Evolutionary conservation across 177 flowering plant species (phyloP).

Genomic region (Tripterygium wilfordii): DNA sequence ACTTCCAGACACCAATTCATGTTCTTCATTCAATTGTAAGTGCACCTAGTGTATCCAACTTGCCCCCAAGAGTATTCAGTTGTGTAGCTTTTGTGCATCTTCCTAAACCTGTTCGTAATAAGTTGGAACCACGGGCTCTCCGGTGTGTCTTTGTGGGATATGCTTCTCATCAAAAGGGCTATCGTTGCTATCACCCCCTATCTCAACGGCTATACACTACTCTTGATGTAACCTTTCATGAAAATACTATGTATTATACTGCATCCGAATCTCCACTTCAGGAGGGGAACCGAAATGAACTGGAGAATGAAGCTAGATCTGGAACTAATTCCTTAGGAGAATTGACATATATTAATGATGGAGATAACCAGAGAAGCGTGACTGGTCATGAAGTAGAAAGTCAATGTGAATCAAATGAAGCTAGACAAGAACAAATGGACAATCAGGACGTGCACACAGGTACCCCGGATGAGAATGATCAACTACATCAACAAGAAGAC

Average conservation of each 20-base stretch:
- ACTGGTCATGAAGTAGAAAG: background rate
- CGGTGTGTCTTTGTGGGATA: constrained; percentile 14
- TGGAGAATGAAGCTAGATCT: background rate
- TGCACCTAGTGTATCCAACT: background rate
- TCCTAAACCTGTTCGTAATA: constrained; percentile 6
- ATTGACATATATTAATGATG: too few relatives aligned
- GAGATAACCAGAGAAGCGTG: background rate
- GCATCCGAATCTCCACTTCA: constrained; percentile 7
- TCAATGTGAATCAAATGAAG: background rate
- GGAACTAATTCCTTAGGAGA: background rate
- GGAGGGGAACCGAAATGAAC: constrained; percentile 2
- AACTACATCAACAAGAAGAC: too few relatives aligned
- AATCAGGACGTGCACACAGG: too few relatives aligned
- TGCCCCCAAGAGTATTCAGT: constrained; percentile 11
- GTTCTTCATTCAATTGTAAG: background rate
- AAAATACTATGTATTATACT: constrained; percentile 7
- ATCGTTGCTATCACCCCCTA: constrained; percentile 8
- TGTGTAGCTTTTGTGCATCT: constrained; percentile 17
- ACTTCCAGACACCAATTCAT: constrained; percentile 9
- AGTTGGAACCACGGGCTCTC: constrained; percentile 13
- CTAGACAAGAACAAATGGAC: too few relatives aligned
- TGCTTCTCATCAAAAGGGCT: constrained; percentile 10
- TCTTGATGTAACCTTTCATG: constrained; percentile 10
- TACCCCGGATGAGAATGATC: too few relatives aligned
- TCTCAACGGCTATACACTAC: constrained; percentile 4